Base-by-base conservation (phyloP, 2,329 filamentous ascomycete genomes). In the Hypoxylon sp. region DNA sequence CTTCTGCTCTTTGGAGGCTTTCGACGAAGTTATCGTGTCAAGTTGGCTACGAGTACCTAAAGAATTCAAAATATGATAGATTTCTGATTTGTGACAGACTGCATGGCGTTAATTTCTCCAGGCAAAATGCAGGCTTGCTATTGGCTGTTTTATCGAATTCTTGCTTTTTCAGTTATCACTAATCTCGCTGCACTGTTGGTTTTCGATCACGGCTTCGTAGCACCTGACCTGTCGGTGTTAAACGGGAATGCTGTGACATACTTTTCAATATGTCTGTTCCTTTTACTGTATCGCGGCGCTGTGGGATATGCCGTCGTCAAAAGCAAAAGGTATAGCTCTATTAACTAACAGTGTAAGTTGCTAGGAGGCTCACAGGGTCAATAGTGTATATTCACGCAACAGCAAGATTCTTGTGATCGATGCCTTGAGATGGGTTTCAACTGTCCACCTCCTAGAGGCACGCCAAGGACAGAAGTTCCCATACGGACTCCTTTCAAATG, bases 301-400 rank as follows among this genome's bases (percentile, higher is more conserved):
- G 63, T 47, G 44, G 26, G 8, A 33, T 14, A 2, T 66, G 57
- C 57, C 51, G 44, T 13, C 57, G 57, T 14, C 33, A 51, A 3
- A 60, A 57, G 29, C 24, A 51, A 46, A 61, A 51, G 26, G 57
- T 52, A 52, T n/a, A 14, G 24, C 4, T 35, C 11, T 35, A 48
- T 33, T 35, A 22, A 22, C 14, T 17, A 14, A 9, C 11, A 35
- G 13, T 37, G 6, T 3, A 22, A 51, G 5, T 31, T 51, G 8
- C 5, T 22, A 31, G 22, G 5, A 59, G 4, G 17, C 55, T 65
- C 14, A 65, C 33, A n/a, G 4, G 31, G 9, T 46, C 11, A 11
- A 50, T 22, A 69, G 67, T 69, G 67, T 33, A 31, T 24, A 44
- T 69, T 59, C 47, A 46, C 48, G 14, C 46, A 26, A 4, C 42